Conservation (phyloP, 129 eudicot genomes). For the Artemisia tridentata region DNA sequence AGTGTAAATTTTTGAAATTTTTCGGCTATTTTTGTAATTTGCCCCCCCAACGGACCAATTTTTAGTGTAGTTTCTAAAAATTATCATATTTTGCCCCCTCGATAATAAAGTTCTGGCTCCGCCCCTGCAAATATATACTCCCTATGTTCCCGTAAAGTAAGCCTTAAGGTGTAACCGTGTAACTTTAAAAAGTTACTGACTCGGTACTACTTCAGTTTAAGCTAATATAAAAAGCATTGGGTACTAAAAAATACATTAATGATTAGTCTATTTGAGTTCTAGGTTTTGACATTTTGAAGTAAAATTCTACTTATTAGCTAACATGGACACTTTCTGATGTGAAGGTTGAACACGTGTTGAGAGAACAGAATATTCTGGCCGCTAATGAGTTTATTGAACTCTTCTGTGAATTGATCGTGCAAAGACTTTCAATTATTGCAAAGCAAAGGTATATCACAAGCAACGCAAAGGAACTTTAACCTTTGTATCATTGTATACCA, state of each 20-base stretch:
- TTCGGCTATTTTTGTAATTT: no score
- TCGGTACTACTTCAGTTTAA: not conserved
- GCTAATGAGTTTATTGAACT: constrained; percentile 97
- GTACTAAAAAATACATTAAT: not conserved
- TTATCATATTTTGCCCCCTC: no score
- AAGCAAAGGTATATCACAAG: constrained; percentile 57
- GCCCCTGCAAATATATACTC: not conserved
- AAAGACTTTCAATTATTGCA: constrained; percentile 78
- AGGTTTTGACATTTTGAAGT: not conserved
- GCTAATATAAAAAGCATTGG: not conserved
- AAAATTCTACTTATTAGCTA: not conserved
- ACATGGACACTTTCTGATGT: not conserved
- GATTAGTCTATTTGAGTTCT: not conserved
- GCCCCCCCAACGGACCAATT: no score
- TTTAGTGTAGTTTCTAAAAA: no score
- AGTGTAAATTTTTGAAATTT: no score
- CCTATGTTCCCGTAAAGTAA: not conserved
- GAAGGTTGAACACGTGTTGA: constrained; percentile 93
- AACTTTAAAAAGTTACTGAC: not conserved
- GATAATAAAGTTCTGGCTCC: no score
- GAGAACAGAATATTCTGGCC: constrained; percentile 92
- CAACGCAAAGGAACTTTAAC: not conserved
- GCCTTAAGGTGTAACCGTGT: not conserved
- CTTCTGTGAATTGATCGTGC: constrained; percentile 84
- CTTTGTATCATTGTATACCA: not conserved